Base-by-base conservation (phyloP, 1,139 yeast genomes). In the Zygosaccharomyces pseudobailii region DNA sequence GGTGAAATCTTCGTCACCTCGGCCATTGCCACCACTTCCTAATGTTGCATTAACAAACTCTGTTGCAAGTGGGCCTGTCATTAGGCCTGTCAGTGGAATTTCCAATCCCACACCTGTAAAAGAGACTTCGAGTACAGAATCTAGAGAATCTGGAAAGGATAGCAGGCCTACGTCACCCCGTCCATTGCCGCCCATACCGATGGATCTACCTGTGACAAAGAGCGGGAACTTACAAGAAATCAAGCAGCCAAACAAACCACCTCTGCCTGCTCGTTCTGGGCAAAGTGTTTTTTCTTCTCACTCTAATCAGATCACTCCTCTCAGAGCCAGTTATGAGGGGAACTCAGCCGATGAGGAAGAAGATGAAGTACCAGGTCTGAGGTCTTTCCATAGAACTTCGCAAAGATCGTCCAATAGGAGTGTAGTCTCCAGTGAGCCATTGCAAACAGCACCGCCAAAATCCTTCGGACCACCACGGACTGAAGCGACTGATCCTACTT, bases 281-380 rank as follows among this genome's bases (percentile, higher is more conserved):
- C 40, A 28, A 8, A 9, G n/a, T 6, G 7, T 3, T 8, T 17
- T 22, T 3, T 23, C 30, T 7, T 8, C 27, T 8, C 27, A 2
- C 6, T 24, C 27, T n/a, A 30, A 1, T 2, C 17, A 13, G 17
- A n/a, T 10, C 6, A n/a, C 33, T 30, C 41, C 33, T 2, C 5
- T 25, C 17, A 38, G 17, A 25, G 22, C 19, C 5, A 19, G 20
- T 5, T 13, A 20, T 23, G 31, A 10, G 3, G 17, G 13, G 17
- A 17, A 38, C 6, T 17, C 22, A 10, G 27, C 24, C 3, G 41
- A 38, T 28, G 34, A 27, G 19, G 41, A 38, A 20, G 19, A 17
- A 17, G 41, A 38, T 7, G 41, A 38, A 5, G 41, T 38, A 13
- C 33, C 41, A 5, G 41, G 41, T 23, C 41, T 38, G 8, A 38